These are phyloP conservation scores for Lippia alba DNA, from an alignment of 305 asterid species.

Conservation along the genomic window DNA sequence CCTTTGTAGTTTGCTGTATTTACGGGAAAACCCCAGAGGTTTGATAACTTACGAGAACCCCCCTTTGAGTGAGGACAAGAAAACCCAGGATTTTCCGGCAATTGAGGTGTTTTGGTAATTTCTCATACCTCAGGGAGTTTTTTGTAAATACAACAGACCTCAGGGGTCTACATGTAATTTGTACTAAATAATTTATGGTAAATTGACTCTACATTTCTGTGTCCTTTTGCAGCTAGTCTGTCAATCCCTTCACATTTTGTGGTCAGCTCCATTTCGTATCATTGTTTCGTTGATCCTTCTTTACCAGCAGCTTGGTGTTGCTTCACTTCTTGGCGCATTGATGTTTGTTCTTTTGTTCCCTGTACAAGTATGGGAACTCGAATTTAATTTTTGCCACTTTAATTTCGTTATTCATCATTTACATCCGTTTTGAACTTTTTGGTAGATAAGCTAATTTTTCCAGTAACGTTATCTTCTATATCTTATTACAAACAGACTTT, in stretches of 20 bases:
- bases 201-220: constrained; percentile 26
- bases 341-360: constrained; percentile 84
- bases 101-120: too few species aligned
- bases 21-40: too few species aligned
- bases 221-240: constrained; percentile 82
- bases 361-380: constrained; percentile 59
- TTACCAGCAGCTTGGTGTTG: constrained; percentile 87
- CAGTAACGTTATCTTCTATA: not conserved
- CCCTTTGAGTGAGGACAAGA: too few species aligned
- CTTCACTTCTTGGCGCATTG: constrained; percentile 89
- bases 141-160: too few species aligned
- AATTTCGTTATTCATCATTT: constrained; percentile 26
- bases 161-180: too few species aligned
- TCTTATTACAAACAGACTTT: constrained; percentile 52
- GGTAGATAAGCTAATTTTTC: not conserved
- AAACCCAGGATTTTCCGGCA: too few species aligned
- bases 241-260: constrained; percentile 87
- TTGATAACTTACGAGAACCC: too few species aligned
- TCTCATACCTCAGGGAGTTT: too few species aligned
- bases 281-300: constrained; percentile 78
- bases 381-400: constrained; percentile 8
- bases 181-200: not conserved
- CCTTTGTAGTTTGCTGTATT: not conserved
- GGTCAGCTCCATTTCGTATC: constrained; percentile 98
- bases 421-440: too few species aligned